A percentile compares a stretch with the other conserved stretches of the same genome.
phyloP scores from a whole-genome alignment of 2,329 filamentous ascomycete species.

The Pestalotiopsis fici region DNA sequence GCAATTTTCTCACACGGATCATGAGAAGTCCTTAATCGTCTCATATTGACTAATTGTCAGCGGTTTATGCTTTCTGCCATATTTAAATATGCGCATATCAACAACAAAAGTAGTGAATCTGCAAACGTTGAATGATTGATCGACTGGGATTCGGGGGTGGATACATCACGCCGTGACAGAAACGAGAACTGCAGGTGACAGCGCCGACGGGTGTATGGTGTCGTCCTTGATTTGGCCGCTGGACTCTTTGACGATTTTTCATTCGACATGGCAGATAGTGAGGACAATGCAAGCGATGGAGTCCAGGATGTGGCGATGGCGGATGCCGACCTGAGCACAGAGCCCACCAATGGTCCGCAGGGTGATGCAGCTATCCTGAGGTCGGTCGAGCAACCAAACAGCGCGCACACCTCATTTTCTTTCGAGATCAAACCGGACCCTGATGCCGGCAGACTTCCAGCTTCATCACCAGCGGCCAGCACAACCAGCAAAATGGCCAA shows the following conservation, averaged over 20 bases:
- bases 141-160: neutral
- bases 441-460: constrained; percentile 20
- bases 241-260: neutral
- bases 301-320: constrained; percentile 27
- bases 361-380: constrained; percentile 15
- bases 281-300: neutral
- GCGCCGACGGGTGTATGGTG: neutral
- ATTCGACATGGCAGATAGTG: neutral
- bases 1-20: neutral
- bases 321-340: constrained; percentile 17
- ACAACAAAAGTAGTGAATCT: neutral
- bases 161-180: neutral
- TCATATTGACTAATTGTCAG: neutral
- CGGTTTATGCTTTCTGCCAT: neutral
- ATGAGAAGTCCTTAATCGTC: neutral
- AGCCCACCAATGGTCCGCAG: constrained; percentile 17
- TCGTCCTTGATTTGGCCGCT: neutral
- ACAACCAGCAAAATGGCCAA: constrained; percentile 25
- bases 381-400: constrained; percentile 18
- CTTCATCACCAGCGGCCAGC: constrained; percentile 19
- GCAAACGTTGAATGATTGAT: constrained; percentile 1
- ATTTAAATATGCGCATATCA: constrained; percentile 2
- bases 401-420: constrained; percentile 10
- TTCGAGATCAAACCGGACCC: constrained; percentile 25
- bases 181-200: neutral